Evolutionary conservation across 495 filamentous ascomycete species (phyloP).

Genomic region (Aspergillus ellipticus): DNA sequence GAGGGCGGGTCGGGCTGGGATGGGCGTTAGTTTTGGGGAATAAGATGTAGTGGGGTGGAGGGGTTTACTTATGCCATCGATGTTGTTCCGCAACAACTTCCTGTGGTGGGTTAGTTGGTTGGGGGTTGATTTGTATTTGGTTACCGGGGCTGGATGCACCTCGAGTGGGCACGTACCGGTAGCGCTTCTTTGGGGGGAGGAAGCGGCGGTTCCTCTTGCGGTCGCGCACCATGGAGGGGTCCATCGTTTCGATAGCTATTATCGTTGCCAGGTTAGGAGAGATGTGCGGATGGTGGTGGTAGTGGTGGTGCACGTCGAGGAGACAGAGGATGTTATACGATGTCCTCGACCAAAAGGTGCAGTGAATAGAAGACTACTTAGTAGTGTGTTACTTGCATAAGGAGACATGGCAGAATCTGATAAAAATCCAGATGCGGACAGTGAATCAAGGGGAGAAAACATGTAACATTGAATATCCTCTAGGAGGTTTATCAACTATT

Average conservation of each 20-base stretch:
- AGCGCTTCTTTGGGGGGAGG: neutral
- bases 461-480: conserved; percentile 32
- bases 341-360: neutral
- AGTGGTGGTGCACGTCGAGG: too few species aligned
- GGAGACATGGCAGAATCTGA: neutral
- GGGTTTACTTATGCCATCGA: conserved; percentile 54
- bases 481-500: conserved; percentile 35
- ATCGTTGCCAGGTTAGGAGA: neutral
- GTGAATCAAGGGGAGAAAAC: neutral
- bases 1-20: conserved; percentile 63
- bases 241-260: neutral
- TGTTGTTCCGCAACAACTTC: conserved; percentile 56
- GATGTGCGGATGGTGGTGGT: neutral
- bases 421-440: neutral
- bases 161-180: neutral
- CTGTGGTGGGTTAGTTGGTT: conserved; percentile 44
- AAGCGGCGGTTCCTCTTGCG: neutral
- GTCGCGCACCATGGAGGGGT: neutral
- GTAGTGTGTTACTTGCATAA: too few species aligned
- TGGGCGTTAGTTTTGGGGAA: neutral
- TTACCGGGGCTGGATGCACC: too few species aligned
- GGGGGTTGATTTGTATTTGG: too few species aligned
- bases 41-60: neutral
- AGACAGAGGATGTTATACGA: neutral
- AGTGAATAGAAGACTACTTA: too few species aligned